Conservation (phyloP, 1,284 basidiomycete species). For the Ceratorhiza oryzae-sativae region DNA sequence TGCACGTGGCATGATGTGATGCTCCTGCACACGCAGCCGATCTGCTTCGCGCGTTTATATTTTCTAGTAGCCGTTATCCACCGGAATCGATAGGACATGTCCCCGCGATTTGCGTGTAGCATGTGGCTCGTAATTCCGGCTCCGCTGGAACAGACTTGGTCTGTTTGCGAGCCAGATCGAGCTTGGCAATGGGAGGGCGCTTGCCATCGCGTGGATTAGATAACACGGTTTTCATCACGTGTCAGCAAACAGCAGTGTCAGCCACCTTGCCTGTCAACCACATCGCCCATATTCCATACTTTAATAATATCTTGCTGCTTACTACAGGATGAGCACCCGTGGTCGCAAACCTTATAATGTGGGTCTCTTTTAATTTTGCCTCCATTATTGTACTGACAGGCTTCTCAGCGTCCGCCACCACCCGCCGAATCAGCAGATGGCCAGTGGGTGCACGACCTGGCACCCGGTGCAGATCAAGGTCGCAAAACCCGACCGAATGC, state of each 20-base stretch:
- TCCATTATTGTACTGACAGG: not conserved
- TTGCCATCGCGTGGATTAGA: not conserved
- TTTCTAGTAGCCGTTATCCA: not conserved
- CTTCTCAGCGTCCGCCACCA: conserved; percentile 31
- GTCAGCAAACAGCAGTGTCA: conserved; percentile 3
- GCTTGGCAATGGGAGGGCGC: not conserved
- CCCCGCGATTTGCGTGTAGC: conserved; percentile 3
- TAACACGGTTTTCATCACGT: not conserved
- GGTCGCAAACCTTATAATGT: conserved; percentile 40
- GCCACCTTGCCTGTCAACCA: conserved; percentile 1
- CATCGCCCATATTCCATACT: not conserved
- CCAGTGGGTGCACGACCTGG: conserved; percentile 76
- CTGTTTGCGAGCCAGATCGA: not conserved
- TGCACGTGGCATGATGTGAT: conserved; percentile 1
- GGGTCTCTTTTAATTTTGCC: not conserved
- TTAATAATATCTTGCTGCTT: not conserved
- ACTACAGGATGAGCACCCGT: conserved; percentile 26
- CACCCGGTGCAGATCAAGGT: conserved; percentile 54
- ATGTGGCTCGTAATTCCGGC: conserved; percentile 1
- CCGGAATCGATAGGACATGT: not conserved
- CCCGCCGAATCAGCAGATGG: conserved; percentile 53
- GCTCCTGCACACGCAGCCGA: not conserved
- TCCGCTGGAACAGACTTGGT: not conserved
- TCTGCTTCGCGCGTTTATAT: not conserved
- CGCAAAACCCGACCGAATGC: conserved; percentile 47